These are phyloP conservation scores for Arctium minus DNA, from an alignment of 129 eudicot species.

Conservation along the genomic window DNA sequence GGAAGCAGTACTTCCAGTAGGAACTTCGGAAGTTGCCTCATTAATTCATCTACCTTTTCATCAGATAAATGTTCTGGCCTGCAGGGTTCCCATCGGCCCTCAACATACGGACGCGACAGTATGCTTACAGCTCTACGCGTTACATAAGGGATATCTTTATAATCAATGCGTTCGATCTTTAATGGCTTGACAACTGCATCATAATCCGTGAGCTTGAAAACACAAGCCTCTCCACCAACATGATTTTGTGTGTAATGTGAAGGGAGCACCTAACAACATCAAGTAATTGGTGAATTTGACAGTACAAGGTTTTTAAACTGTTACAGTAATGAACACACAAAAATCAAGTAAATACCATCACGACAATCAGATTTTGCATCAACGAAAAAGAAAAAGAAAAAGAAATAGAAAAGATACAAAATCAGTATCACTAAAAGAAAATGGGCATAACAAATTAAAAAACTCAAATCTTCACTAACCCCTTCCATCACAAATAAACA, in stretches of 20 bases:
- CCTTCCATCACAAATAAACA: not conserved
- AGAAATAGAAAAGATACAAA: too few relatives aligned
- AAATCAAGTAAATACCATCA: not conserved
- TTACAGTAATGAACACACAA: too few relatives aligned
- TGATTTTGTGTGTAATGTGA: constrained; percentile 78
- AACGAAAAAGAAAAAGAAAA: not conserved
- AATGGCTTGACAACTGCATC: constrained; percentile 65
- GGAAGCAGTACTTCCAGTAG: constrained; percentile 63
- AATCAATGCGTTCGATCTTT: constrained; percentile 47
- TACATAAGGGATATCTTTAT: constrained; percentile 80
- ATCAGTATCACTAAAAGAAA: not conserved
- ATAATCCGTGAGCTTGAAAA: constrained; percentile 64
- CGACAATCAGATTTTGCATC: not conserved
- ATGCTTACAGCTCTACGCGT: constrained; percentile 70
- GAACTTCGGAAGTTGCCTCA: constrained; percentile 54
- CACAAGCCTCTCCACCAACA: constrained; percentile 73
- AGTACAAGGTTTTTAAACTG: too few relatives aligned
- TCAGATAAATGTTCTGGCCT: constrained; percentile 84
- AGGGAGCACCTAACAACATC: constrained; percentile 47
- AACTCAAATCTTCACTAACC: not conserved
- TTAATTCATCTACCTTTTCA: constrained; percentile 70
- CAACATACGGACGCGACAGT: constrained; percentile 53
- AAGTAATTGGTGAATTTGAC: not conserved
- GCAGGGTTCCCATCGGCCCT: constrained; percentile 85
- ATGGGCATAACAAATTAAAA: not conserved